phyloP scores from a whole-genome alignment of 805 yeast species.

The Millerozyma miso region DNA sequence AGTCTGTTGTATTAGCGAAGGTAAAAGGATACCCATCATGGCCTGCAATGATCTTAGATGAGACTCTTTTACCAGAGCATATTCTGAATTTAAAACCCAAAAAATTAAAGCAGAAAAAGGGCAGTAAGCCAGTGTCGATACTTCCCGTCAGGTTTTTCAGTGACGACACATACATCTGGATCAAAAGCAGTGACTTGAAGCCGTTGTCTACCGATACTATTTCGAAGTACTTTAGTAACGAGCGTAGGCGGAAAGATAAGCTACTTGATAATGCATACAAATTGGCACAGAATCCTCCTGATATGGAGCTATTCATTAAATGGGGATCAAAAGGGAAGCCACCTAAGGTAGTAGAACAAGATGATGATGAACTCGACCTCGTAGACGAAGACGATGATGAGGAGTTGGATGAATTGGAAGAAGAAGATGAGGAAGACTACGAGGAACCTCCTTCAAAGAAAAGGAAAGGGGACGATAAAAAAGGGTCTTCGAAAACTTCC shows the following conservation, averaged over 20 bases:
- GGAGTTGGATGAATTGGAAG: slow-evolving; percentile 10
- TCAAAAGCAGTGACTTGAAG: slow-evolving; percentile 47
- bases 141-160: slow-evolving; percentile 65
- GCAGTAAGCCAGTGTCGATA: slow-evolving; percentile 9
- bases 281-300: slow-evolving; percentile 46
- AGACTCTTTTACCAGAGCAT: slow-evolving; percentile 53
- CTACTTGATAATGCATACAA: slow-evolving; percentile 48
- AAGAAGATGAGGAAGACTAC: slow-evolving; percentile 11
- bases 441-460: slow-evolving; percentile 8
- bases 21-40: slow-evolving; percentile 85
- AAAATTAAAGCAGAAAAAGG: slow-evolving; percentile 19
- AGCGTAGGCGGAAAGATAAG: slow-evolving; percentile 37
- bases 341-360: slow-evolving; percentile 40
- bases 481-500: slow-evolving; percentile 5
- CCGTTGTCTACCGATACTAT: slow-evolving; percentile 41
- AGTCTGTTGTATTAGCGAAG: slow-evolving; percentile 56
- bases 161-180: slow-evolving; percentile 74
- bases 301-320: slow-evolving; percentile 35
- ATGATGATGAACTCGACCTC: slow-evolving; percentile 14
- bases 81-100: slow-evolving; percentile 51
- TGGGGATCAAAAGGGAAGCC: slow-evolving; percentile 46
- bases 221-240: slow-evolving; percentile 26
- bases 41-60: slow-evolving; percentile 81
- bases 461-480: slow-evolving; percentile 6
- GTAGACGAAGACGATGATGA: slow-evolving; percentile 13